Evolutionary conservation across 2,329 filamentous ascomycete genomes (phyloP), one percentile per base, ranked within the genome.

Genomic region (Trichoderma sp.): DNA sequence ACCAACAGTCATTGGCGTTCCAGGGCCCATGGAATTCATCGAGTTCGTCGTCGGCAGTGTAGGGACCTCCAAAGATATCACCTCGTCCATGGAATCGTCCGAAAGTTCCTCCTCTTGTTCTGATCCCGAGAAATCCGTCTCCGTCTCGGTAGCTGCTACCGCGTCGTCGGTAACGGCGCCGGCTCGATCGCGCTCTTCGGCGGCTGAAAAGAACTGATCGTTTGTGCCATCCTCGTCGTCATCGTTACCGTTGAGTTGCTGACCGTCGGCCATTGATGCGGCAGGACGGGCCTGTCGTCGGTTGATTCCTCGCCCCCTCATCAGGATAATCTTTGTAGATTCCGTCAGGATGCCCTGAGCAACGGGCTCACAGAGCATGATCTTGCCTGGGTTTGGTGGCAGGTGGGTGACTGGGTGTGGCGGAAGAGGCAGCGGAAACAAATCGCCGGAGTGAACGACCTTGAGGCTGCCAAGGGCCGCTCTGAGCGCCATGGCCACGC

Each of bases 351-450:
- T 84, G 9, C 97, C 97, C 84, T 99, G 97, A 6, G 94, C 91
- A 18, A 98, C 95, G 9, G 97, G 97, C 83, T 99, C 97, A 82
- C 95, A 98, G n/a, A 97, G 91, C 65, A 94, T 92, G 76, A 98
- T 94, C 84, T 93, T 95, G 59, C 94, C 97, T 0, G 95, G 95
- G 59, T 94, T 94, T 16, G 95, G 91, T 29, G 94, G 91, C 21
- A 94, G 91, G 84, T 98, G 95, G 9, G 95, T 97, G 77, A 97
- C 93, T 14, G 95, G 93, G 83, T 98, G 95, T 3, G 95, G 91
- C 9, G 93, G 91, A 33, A 98, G 87, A 14, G 94, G 94, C 56
- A 99, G 86, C 11, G 90, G 89, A 77, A 93, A 92, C 68, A 96
- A 84, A 83, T 98, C 96, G 24, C 95, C 95, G 0, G 91, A 89